Conservation (phyloP, 768 basidiomycete species). For the Pilatotrama ljubarskyi region DNA sequence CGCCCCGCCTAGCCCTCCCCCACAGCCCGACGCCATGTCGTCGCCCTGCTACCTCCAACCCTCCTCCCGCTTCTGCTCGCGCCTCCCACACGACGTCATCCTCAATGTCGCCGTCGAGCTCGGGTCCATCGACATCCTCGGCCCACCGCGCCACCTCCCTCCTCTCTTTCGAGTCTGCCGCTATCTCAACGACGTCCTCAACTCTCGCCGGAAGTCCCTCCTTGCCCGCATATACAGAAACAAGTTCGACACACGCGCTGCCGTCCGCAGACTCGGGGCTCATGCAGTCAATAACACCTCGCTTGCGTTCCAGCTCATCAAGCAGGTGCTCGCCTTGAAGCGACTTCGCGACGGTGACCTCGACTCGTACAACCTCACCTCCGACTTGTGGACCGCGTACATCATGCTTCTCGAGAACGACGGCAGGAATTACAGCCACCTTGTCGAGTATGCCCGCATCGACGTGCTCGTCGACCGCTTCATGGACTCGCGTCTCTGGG, state of each 20-base stretch:
- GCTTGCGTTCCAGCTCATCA: constrained; percentile 42
- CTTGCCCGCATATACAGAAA: constrained; percentile 53
- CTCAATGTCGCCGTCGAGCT: constrained; percentile 53
- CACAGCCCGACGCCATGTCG: neutral
- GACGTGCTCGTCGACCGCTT: constrained; percentile 46
- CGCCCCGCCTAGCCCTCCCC: constrained; percentile 8
- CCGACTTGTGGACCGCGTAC: constrained; percentile 50
- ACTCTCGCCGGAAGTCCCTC: constrained; percentile 38
- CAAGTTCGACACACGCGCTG: constrained; percentile 58
- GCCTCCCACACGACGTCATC: constrained; percentile 47
- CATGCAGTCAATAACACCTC: constrained; percentile 37
- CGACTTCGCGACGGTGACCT: constrained; percentile 36
- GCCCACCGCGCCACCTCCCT: constrained; percentile 48
- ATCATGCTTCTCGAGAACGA: constrained; percentile 68
- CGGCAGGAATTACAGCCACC: constrained; percentile 60
- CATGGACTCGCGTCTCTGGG: constrained; percentile 49
- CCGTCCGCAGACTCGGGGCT: constrained; percentile 50
- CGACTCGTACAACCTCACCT: constrained; percentile 24
- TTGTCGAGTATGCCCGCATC: constrained; percentile 50
- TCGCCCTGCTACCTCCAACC: constrained; percentile 17
- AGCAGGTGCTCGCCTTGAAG: constrained; percentile 35
- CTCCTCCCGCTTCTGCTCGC: constrained; percentile 26
- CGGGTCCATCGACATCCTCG: constrained; percentile 40
- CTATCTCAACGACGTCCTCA: constrained; percentile 40
- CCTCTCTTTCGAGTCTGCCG: constrained; percentile 50